Base-by-base conservation (phyloP, 2,329 filamentous ascomycete species). In the Pseudocercospora ulei region DNA sequence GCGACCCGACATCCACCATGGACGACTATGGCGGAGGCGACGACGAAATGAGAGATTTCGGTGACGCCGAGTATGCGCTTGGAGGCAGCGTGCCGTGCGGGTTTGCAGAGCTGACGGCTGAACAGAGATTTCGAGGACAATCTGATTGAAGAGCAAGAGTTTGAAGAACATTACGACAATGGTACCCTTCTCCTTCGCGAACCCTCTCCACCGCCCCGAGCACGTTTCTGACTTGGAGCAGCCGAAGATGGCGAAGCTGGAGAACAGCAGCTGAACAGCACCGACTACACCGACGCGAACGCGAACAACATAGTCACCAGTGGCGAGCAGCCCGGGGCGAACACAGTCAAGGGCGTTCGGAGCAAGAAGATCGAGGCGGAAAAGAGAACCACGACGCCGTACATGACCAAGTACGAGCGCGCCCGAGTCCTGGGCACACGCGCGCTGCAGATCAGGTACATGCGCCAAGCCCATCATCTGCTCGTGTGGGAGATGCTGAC, bases 351-450 rank as follows among this genome's bases (percentile, higher is more conserved):
- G 50, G 68, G 69, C 50, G 57, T 73, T 46, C 71, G 72, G 58
- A 69, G 87, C 65, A 95, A 92, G 74, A 92, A 85, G 67, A 88
- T 98, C 34, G 75, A 86, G 40, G 82, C 84, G 52, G 82, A 87
- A 51, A 76, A 93, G 65, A 78, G 90, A 55, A 82, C 76, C 14
- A 98, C 90, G 5, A 98, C 90, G 17, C 90, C 88, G 2, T 98
- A 95, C 67, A 93, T 98, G 88, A 98, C 90, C 52, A 98, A 98
- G 69, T 98, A 98, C 66, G 90, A 98, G 71, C 76, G 80, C 54
- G 90, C 90, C 48, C 78, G 90, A 58, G 88, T 98, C 43, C 67
- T 98, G 49, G 90, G 90, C 31, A 96, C 90, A 25, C 74, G 90
- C 51, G 90, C 90, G 25, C 65, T 96, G 59, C 90, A 98, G 65